Base-by-base conservation (phyloP, 371 early-diverging fungal genomes). In the Lichtheimia ornata region DNA sequence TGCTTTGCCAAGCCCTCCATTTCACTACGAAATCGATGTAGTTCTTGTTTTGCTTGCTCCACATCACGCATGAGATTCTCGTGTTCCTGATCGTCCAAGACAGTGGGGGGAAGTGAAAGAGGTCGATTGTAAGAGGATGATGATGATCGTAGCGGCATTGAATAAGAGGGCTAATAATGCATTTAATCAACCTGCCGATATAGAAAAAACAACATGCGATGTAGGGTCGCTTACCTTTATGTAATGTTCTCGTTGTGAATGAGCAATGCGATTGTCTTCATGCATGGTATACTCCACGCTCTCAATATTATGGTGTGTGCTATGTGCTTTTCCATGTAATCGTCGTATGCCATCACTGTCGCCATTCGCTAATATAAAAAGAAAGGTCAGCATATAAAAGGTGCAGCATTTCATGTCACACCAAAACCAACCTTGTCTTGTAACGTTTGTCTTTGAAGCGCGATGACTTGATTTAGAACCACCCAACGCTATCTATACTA, bases 1-100 rank as follows among this genome's bases (percentile, higher is more conserved):
- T 86, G 84, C 27, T 79, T 73, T 6, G 80, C 70, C 7, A 88
- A 65, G 1, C 74, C 79, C 24, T 78, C 79, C 63, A 88, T 70
- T 44, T 86, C 84, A 44, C 73, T 71, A 22, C 84, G 75, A 53
- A 86, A 86, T 28, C 77, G 63, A 24, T 66, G 71, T 11, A 86
- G 59, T 22, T 86, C 84, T 43, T 81, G 64, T 47, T 85, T 72
- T 15, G 85, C 79, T 44, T 73, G 67, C 7, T 73, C 69, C 64
- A 81, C 73, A 43, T 81, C 81, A 22, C 44, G 57, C 45, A 57
- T 50, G 5, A 63, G 35, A 24, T 52, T 63, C 17, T 42, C 50
- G n/a, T 52, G 63, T 24, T 57, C 63, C 42, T 63, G 54, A 7
- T 57, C 53, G 42, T 63, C 63, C 15, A 52, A 44, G 14, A 24